These are phyloP conservation scores for Carex sylvatica DNA, from an alignment of 202 grass and related monocot genomes.

Conservation along the genomic window DNA sequence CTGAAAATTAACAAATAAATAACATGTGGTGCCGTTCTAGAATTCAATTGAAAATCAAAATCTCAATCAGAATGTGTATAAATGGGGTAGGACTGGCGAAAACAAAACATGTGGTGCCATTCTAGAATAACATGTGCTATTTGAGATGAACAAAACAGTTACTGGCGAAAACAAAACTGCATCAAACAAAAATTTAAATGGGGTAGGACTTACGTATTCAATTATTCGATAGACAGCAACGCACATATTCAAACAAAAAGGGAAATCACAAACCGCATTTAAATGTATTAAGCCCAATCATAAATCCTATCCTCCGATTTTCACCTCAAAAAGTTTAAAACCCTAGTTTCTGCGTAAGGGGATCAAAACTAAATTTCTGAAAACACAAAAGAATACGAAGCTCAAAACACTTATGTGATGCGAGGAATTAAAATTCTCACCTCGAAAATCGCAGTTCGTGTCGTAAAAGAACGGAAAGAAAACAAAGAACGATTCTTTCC, in stretches of 20 bases:
- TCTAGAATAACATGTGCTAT: no score
- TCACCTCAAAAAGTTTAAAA: background rate
- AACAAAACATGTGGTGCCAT: no score
- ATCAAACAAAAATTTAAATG: background rate
- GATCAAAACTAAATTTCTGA: background rate
- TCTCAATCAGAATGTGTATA: background rate
- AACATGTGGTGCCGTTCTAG: no score
- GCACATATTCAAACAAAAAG: background rate
- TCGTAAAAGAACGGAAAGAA: background rate
- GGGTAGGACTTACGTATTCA: background rate
- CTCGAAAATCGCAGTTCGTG: background rate
- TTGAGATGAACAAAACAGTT: background rate
- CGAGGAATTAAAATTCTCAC: background rate
- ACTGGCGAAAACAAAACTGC: background rate
- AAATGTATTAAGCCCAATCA: background rate
- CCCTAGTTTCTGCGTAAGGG: conserved; percentile 5
- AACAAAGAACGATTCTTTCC: background rate
- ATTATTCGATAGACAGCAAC: no score
- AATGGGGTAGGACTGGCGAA: no score
- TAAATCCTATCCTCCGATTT: background rate
- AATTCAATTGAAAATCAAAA: background rate
- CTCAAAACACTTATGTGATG: conserved; percentile 16
- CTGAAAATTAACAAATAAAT: background rate
- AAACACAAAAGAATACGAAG: background rate
- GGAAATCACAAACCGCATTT: background rate